Percentiles rank a stretch among this genome's conserved stretches.
Evolutionary conservation across 352 stramenopile genomes (phyloP).

Genomic region (Hyaloperonospora brassicae): DNA sequence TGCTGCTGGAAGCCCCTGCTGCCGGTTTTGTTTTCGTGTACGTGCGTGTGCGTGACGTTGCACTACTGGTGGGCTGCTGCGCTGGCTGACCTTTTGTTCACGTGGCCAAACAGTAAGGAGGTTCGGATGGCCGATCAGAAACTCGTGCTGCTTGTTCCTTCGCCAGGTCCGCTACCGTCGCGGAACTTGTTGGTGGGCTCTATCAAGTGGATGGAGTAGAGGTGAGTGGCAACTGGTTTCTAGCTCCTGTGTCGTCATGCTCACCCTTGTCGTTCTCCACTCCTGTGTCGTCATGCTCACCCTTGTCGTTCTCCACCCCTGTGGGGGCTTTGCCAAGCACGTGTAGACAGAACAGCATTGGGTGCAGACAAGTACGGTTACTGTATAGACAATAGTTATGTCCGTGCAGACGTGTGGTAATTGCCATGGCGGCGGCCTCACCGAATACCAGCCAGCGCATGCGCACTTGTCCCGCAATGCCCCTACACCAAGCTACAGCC

Average conservation of each 20-base stretch:
- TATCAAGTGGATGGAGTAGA: constrained; percentile 82
- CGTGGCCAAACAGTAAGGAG: constrained; percentile 46
- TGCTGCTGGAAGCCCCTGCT: constrained; percentile 49
- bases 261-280: not conserved
- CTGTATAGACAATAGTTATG: too few species aligned
- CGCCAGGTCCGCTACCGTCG: constrained; percentile 65
- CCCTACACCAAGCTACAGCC: constrained; percentile 9
- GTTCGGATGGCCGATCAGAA: constrained; percentile 68
- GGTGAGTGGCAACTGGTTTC: constrained; percentile 3
- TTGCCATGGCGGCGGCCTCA: too few species aligned
- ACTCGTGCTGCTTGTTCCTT: constrained; percentile 77
- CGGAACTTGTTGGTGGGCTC: constrained; percentile 72
- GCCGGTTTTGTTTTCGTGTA: constrained; percentile 84
- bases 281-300: not conserved
- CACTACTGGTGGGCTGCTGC: not conserved
- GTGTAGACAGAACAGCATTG: not conserved
- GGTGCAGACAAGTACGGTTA: not conserved
- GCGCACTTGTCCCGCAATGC: constrained; percentile 4
- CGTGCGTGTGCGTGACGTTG: constrained; percentile 23
- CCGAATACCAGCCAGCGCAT: not conserved
- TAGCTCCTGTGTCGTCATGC: not conserved
- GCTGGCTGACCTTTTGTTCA: constrained; percentile 1
- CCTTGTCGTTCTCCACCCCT: not conserved
- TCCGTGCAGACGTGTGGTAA: too few species aligned
- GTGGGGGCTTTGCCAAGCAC: not conserved